Base-by-base conservation (phyloP, 2,329 filamentous ascomycete genomes). In the Gaeumannomyces tritici region DNA sequence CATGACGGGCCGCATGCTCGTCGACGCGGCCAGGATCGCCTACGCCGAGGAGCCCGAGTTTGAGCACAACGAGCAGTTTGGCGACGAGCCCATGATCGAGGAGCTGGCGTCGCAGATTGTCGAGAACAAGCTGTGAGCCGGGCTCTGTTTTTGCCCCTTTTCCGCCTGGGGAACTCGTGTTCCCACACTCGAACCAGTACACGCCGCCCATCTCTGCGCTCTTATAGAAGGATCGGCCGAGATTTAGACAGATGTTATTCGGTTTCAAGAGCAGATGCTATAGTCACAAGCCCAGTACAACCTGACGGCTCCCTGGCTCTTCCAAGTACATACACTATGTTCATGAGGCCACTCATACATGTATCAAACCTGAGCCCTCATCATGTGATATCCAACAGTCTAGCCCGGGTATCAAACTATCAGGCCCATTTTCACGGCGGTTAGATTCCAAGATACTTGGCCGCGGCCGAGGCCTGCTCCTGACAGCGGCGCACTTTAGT, bases 1-100 rank as follows among this genome's bases (percentile, higher is more conserved):
- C 21, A 93, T 98, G 91, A 98, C 93, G 61, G 93, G 91, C 3
- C 80, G 91, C 61, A 93, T 98, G 62, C 73, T 97, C 62, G 90
- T 97, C 6, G 93, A 98, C 75, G 89, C 89, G 5, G 93, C 93
- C 42, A 81, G 90, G 65, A 82, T 96, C 24, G 93, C 93, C 26
- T 98, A 95, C 72, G 88, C 77, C 2, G 83, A 89, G 75, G 85
- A 90, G 71, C 93, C 93, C 4, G 89, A 91, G 71, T 96, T 96
- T 73, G 91, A 96, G 77, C 81, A 85, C 66, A 85, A 84, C 62
- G 68, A 70, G 3, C 74, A 78, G 61, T 80, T 77, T 68, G 83
- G 83, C 6, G 83, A 86, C 67, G 77, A 81, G 69, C 69, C 71
- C 6, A 74, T 85, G 47, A 83, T 86, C 59, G 69, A 76, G 57